Conservation (phyloP, 129 eudicot species). For the Lonicera japonica region DNA sequence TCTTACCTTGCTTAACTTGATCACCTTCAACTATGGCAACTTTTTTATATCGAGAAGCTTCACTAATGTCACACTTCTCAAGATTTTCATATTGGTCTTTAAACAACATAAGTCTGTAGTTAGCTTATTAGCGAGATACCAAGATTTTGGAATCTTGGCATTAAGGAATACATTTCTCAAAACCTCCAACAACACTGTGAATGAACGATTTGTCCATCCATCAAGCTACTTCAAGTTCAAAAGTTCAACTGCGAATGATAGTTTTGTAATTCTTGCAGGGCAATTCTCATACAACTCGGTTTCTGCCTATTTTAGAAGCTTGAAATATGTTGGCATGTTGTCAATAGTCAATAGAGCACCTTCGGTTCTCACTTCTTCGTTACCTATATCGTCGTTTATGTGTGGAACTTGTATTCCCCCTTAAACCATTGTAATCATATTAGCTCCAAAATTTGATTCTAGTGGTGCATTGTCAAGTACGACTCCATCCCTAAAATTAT, state of each 20-base stretch:
- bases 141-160: not conserved
- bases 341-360: not conserved
- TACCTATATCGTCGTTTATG: not conserved
- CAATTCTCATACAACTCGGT: too few species aligned
- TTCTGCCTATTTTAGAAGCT: not conserved
- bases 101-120: too few species aligned
- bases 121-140: too few species aligned
- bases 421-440: not conserved
- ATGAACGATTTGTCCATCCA: not conserved
- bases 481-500: not conserved
- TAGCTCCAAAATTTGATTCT: not conserved
- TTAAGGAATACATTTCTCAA: not conserved
- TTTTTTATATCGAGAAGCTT: not conserved
- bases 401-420: not conserved
- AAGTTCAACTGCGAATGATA: not conserved
- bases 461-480: not conserved
- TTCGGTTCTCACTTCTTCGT: not conserved
- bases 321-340: too few species aligned
- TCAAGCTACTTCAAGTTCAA: not conserved
- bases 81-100: too few species aligned
- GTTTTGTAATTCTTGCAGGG: not conserved
- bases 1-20: not conserved
- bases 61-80: not conserved
- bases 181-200: not conserved
- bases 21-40: not conserved